These are phyloP conservation scores for Herpetospermum pedunculosum DNA, from an alignment of 306 rosid species.

Conservation along the genomic window DNA sequence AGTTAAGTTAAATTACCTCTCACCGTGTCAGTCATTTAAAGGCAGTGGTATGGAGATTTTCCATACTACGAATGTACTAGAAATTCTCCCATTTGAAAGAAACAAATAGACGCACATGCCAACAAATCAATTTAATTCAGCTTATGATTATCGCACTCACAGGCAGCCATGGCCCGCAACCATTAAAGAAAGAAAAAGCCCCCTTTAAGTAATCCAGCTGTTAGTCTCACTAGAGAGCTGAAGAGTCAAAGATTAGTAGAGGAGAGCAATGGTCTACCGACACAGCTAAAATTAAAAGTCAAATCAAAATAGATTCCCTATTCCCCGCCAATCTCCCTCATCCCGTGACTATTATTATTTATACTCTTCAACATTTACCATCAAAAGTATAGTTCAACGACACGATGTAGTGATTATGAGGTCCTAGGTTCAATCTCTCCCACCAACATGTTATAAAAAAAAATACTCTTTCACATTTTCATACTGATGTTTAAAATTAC, in stretches of 20 bases:
- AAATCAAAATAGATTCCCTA: neutral
- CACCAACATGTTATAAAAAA: too few relatives aligned
- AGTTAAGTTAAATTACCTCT: too few relatives aligned
- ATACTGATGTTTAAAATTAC: too few relatives aligned
- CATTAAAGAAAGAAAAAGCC: neutral
- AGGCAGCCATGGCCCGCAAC: neutral
- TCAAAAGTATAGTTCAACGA: too few relatives aligned
- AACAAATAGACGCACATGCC: constrained; percentile 7
- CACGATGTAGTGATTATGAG: too few relatives aligned
- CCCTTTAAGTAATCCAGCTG: constrained; percentile 2
- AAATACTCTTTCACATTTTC: neutral
- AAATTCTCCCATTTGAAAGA: too few relatives aligned
- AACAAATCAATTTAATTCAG: neutral
- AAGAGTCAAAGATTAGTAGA: neutral
- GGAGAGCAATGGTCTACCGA: neutral
- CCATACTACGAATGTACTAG: too few relatives aligned
- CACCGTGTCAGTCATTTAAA: too few relatives aligned
- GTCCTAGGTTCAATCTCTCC: too few relatives aligned
- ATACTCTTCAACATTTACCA: neutral
- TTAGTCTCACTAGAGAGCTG: neutral
- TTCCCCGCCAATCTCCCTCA: neutral
- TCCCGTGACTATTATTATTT: constrained; percentile 1
- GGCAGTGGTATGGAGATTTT: too few relatives aligned
- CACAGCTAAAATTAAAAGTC: neutral
- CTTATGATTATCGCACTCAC: neutral